phyloP scores from a whole-genome alignment of 768 basidiomycete species.

The Infundibulicybe gibba region DNA sequence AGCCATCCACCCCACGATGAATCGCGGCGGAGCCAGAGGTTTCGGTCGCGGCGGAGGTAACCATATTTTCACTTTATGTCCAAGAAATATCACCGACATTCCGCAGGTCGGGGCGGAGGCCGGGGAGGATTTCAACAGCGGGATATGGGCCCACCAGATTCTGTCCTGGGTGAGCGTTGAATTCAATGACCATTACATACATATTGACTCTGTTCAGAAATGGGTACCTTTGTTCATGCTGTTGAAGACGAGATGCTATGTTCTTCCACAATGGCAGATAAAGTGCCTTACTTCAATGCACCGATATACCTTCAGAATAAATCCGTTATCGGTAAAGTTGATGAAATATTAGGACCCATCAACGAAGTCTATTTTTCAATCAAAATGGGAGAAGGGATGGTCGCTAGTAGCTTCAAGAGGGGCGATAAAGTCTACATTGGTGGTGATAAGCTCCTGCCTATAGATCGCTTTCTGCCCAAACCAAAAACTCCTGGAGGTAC shows the following conservation, averaged over 20 bases:
- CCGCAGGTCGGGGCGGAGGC: slow-evolving; percentile 54
- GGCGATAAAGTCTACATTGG: slow-evolving; percentile 98
- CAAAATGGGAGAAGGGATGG: slow-evolving; percentile 96
- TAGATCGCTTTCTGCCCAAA: slow-evolving; percentile 96
- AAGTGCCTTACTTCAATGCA: slow-evolving; percentile 98
- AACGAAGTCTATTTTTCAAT: slow-evolving; percentile 98
- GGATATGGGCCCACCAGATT: slow-evolving; percentile 76
- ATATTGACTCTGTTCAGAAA: slow-evolving; percentile 49
- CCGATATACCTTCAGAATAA: slow-evolving; percentile 98
- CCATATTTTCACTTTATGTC: background rate
- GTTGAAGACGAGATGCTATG: slow-evolving; percentile 99
- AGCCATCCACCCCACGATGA: slow-evolving; percentile 39
- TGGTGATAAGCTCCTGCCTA: slow-evolving; percentile 94
- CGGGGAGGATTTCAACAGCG: slow-evolving; percentile 70
- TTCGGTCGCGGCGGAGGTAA: slow-evolving; percentile 52
- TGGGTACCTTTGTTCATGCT: slow-evolving; percentile 89
- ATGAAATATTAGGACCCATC: slow-evolving; percentile 99
- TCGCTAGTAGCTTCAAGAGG: slow-evolving; percentile 92
- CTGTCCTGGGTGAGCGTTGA: slow-evolving; percentile 60
- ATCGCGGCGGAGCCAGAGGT: slow-evolving; percentile 51
- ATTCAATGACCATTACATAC: slow-evolving; percentile 3
- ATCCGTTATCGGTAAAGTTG: slow-evolving; percentile 93
- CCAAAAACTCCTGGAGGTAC: slow-evolving; percentile 77
- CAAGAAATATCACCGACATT: background rate
- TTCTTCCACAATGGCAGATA: slow-evolving; percentile 76